Evolutionary conservation across 1,139 yeast species (phyloP).

Genomic region (Meyerozyma athensensis): DNA sequence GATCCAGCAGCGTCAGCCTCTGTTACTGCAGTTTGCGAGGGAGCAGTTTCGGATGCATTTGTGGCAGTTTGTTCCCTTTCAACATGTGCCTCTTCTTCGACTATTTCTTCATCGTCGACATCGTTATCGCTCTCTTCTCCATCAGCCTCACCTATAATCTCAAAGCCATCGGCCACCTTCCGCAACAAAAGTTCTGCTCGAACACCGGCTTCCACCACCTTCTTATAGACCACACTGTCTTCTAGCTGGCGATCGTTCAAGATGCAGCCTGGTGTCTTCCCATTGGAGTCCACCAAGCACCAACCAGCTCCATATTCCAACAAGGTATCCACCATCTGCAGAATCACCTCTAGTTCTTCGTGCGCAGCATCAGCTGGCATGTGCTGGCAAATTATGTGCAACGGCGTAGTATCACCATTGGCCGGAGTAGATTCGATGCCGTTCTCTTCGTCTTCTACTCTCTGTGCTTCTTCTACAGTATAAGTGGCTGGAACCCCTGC

Average conservation of each 20-base stretch:
- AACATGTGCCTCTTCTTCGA: slow-evolving; percentile 6
- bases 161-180: slow-evolving; percentile 57
- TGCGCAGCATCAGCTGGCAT: slow-evolving; percentile 42
- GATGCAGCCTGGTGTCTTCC: slow-evolving; percentile 76
- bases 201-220: slow-evolving; percentile 81
- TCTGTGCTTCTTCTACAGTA: slow-evolving; percentile 71
- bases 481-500: slow-evolving; percentile 79
- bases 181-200: slow-evolving; percentile 81
- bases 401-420: slow-evolving; percentile 53
- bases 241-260: slow-evolving; percentile 47
- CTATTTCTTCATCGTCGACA: slow-evolving; percentile 6
- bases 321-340: slow-evolving; percentile 55
- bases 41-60: slow-evolving; percentile 10
- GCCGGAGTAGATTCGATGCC: slow-evolving; percentile 38
- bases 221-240: slow-evolving; percentile 39
- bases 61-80: background rate
- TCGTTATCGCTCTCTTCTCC: slow-evolving; percentile 9
- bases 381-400: slow-evolving; percentile 59
- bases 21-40: slow-evolving; percentile 7
- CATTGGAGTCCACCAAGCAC: slow-evolving; percentile 64
- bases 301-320: slow-evolving; percentile 92
- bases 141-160: slow-evolving; percentile 30
- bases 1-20: slow-evolving; percentile 40
- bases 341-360: slow-evolving; percentile 45
- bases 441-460: slow-evolving; percentile 41